Base-by-base conservation (phyloP, 768 basidiomycete species). In the Termitomyces sp. region DNA sequence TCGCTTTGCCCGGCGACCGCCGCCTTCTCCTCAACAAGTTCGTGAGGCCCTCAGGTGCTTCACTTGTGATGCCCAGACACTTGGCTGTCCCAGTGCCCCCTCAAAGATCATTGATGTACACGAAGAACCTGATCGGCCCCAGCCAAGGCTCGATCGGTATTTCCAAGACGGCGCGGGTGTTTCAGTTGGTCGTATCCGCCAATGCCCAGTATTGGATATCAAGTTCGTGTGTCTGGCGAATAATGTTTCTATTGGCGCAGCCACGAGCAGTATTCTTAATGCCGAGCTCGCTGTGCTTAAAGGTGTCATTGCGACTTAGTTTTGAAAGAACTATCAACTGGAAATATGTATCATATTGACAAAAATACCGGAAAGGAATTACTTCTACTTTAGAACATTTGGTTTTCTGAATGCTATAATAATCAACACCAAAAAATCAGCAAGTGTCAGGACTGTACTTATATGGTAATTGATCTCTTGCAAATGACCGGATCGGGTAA, bases 241-340 rank as follows among this genome's bases (percentile, higher is more conserved):
- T 70, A 98, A 98, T 66, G 95, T 98, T 58, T 84, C 85, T 53
- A 90, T 98, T 61, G 96, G 97, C 8, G 96, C 97, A 21, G 96
- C 97, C 49, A 99, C 97, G 47, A 93, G 90, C 60, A 92, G 89
- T 60, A 90, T 99, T 66, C 95, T 98, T 64, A 99, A 98, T 66
- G 96, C 96, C 2, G 94, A 98, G 74, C 72, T 88, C n/a, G 94
- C 94, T n/a, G 82, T 93, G 6, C 67, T 87, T 41, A 92, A 87
- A 71, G 89, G 88, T 37, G 57, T 62, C 24, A 49, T 65, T 45
- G 41, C 37, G 30, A 53, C 38, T 19, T 50, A 40, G 37, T 26
- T n/a, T n/a, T n/a, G 26, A 7, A 50, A 15, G 22, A 49, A 37
- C 2, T 49, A 9, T 49, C 24, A 17, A 38, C 24, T 19, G 24